phyloP scores from a whole-genome alignment of 345 rosid species.

The Pistacia atlantica region DNA sequence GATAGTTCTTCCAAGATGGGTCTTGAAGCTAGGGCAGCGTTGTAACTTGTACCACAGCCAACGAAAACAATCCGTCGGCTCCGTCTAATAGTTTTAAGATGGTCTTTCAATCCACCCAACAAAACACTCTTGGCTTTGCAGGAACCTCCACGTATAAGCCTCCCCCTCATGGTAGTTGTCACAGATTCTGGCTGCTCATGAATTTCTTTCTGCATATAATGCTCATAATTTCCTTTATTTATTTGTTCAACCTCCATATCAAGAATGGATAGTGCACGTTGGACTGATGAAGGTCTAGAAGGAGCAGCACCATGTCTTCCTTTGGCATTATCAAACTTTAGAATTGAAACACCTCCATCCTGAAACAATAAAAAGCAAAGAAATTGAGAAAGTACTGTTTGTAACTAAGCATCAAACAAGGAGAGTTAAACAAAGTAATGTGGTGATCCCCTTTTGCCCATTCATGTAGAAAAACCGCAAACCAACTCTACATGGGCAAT shows the following conservation, averaged over 20 bases:
- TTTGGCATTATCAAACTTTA: conserved; percentile 71
- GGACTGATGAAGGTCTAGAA: conserved; percentile 81
- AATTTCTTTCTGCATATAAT: conserved; percentile 98
- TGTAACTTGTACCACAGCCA: conserved; percentile 98
- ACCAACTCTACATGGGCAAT: neutral
- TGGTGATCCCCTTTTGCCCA: neutral
- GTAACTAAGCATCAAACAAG: neutral
- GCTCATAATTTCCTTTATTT: conserved; percentile 85
- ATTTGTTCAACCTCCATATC: conserved; percentile 99
- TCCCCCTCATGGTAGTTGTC: conserved; percentile 94
- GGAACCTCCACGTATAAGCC: conserved; percentile 92
- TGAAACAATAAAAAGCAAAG: conserved; percentile 25
- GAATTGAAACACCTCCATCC: conserved; percentile 89
- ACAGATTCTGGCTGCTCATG: conserved; percentile 98
- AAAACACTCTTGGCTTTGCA: conserved; percentile 82
- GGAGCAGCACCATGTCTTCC: conserved; percentile 50
- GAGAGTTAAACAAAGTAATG: neutral
- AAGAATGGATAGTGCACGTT: conserved; percentile 90
- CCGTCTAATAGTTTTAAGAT: conserved; percentile 84
- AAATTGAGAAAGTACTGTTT: neutral
- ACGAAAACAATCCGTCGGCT: conserved; percentile 90
- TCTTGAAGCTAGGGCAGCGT: conserved; percentile 94
- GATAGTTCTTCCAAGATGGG: conserved; percentile 96
- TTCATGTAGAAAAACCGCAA: neutral
- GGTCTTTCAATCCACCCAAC: conserved; percentile 95